Conservation (phyloP, 805 yeast genomes). For the Saccharomycopsis olivae region DNA sequence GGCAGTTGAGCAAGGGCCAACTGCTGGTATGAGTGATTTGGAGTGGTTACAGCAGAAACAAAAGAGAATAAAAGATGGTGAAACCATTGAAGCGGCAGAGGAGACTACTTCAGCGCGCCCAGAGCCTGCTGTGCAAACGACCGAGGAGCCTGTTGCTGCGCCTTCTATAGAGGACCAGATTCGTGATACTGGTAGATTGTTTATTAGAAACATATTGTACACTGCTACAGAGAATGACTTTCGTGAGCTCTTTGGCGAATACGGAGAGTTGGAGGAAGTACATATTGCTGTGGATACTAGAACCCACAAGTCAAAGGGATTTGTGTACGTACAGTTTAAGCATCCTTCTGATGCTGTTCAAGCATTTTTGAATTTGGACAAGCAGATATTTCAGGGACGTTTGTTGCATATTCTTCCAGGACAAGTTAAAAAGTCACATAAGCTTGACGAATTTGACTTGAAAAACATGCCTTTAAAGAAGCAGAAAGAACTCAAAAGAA, state of each 20-base stretch:
- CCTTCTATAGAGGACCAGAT: constrained; percentile 43
- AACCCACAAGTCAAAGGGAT: constrained; percentile 86
- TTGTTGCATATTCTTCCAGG: constrained; percentile 83
- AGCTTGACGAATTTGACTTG: constrained; percentile 82
- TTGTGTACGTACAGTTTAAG: constrained; percentile 73
- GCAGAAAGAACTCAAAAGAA: constrained; percentile 75
- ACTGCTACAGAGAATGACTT: constrained; percentile 75
- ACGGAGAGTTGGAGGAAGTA: constrained; percentile 74
- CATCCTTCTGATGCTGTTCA: constrained; percentile 59
- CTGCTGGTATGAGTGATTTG: constrained; percentile 48
- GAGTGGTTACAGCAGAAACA: constrained; percentile 82
- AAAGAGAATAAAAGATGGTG: constrained; percentile 52
- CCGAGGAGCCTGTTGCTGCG: constrained; percentile 29
- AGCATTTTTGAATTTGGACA: constrained; percentile 70
- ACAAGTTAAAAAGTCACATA: constrained; percentile 69
- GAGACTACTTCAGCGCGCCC: neutral
- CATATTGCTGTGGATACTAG: constrained; percentile 88
- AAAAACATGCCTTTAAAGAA: constrained; percentile 88
- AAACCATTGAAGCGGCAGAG: constrained; percentile 16
- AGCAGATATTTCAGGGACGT: constrained; percentile 89
- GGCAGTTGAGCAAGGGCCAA: constrained; percentile 20
- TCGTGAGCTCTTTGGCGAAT: constrained; percentile 47
- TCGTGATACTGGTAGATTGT: constrained; percentile 65
- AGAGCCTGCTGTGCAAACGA: constrained; percentile 16
- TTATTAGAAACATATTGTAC: constrained; percentile 78